Percentiles rank a stretch among this genome's conserved stretches.
These are phyloP conservation scores for Linum trigynum DNA, from an alignment of 345 rosid genomes.

Conservation along the genomic window DNA sequence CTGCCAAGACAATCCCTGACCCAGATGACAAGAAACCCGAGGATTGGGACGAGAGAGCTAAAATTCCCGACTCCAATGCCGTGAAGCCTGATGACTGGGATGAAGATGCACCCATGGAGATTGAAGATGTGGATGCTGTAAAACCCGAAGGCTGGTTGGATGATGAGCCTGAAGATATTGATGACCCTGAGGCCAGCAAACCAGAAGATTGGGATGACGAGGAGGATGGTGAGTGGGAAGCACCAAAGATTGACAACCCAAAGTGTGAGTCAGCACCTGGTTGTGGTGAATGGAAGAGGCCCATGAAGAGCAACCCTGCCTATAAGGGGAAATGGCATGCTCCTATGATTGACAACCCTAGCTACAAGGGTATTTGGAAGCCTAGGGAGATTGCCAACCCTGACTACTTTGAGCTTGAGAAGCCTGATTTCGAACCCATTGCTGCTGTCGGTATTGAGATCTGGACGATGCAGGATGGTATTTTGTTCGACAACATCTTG, in stretches of 20 bases:
- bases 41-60: constrained; percentile 81
- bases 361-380: constrained; percentile 83
- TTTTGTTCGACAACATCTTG: constrained; percentile 68
- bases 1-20: constrained; percentile 75
- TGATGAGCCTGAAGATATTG: constrained; percentile 82
- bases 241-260: constrained; percentile 77
- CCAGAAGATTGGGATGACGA: constrained; percentile 96
- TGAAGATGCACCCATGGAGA: constrained; percentile 89
- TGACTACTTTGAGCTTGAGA: constrained; percentile 59
- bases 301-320: constrained; percentile 69
- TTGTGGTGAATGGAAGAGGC: constrained; percentile 87
- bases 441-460: constrained; percentile 83
- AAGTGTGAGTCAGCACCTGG: constrained; percentile 68
- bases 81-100: constrained; percentile 88
- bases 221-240: constrained; percentile 92
- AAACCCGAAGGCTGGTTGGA: constrained; percentile 92
- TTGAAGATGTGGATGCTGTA: constrained; percentile 68
- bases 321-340: constrained; percentile 85
- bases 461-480: constrained; percentile 93
- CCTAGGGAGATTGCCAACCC: constrained; percentile 78
- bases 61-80: constrained; percentile 66
- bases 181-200: constrained; percentile 77
- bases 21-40: constrained; percentile 86
- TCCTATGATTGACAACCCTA: constrained; percentile 73
- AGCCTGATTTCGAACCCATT: constrained; percentile 63